phyloP scores from a whole-genome alignment of 345 rosid species.

The Hibiscus tridactylites region DNA sequence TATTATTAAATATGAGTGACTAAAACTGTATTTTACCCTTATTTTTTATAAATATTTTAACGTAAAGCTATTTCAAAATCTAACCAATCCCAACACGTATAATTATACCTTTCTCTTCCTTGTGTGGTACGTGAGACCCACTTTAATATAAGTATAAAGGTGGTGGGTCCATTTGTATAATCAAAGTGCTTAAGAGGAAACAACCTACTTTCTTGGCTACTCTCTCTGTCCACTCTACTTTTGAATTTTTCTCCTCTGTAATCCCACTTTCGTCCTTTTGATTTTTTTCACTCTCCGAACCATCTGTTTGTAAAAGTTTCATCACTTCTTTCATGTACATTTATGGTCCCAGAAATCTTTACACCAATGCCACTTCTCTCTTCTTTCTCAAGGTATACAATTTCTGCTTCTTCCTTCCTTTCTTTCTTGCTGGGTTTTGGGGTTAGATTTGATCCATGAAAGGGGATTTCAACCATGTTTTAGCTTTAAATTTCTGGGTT shows the following conservation, averaged over 20 bases:
- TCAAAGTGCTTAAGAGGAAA: neutral
- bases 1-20: too few relatives aligned
- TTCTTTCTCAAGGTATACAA: slow-evolving; percentile 2
- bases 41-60: too few relatives aligned
- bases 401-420: neutral
- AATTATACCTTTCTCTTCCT: neutral
- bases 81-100: too few relatives aligned
- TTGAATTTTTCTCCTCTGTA: neutral
- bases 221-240: neutral
- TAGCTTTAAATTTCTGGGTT: neutral
- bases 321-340: neutral
- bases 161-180: slow-evolving; percentile 6
- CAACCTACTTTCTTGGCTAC: neutral
- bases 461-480: neutral
- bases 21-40: too few relatives aligned
- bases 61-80: too few relatives aligned
- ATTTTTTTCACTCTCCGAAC: slow-evolving; percentile 10
- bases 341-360: neutral
- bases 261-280: neutral
- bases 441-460: neutral
- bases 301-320: slow-evolving; percentile 3
- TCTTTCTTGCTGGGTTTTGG: neutral
- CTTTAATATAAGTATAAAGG: neutral
- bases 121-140: slow-evolving; percentile 19
- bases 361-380: neutral